phyloP scores from a whole-genome alignment of 2,329 filamentous ascomycete genomes.

The Curvularia sp. region DNA sequence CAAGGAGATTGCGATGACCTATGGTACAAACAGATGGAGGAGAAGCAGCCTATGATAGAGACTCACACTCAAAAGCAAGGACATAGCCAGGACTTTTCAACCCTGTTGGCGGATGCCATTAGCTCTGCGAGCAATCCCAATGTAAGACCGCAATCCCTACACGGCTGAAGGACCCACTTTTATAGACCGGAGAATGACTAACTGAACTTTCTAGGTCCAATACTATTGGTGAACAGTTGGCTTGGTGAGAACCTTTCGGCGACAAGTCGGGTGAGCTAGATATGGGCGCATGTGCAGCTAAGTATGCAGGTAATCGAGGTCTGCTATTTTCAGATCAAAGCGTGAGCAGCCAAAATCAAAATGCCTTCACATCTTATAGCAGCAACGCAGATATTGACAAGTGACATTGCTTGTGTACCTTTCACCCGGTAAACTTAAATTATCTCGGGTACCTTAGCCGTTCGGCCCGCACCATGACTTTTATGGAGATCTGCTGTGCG shows the following conservation, averaged over 20 bases:
- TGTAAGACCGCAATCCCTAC: conserved; percentile 2
- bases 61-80: neutral
- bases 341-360: neutral
- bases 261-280: neutral
- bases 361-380: neutral
- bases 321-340: neutral
- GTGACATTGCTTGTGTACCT: neutral
- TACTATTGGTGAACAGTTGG: conserved; percentile 5
- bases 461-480: neutral
- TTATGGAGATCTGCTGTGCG: neutral
- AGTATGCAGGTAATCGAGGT: neutral
- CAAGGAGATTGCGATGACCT: conserved; percentile 1
- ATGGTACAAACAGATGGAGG: neutral
- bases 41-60: neutral
- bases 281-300: conserved; percentile 1
- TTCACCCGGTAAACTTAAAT: neutral
- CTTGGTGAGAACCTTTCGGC: neutral
- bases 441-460: neutral
- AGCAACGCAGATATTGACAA: neutral
- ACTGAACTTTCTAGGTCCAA: conserved; percentile 10
- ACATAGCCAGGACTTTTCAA: conserved; percentile 9
- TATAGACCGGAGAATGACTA: conserved; percentile 64
- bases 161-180: neutral
- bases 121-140: conserved; percentile 1
- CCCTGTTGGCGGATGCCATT: neutral